Evolutionary conservation across 495 filamentous ascomycete genomes (phyloP).

Genomic region (Tuber umbilicatum): DNA sequence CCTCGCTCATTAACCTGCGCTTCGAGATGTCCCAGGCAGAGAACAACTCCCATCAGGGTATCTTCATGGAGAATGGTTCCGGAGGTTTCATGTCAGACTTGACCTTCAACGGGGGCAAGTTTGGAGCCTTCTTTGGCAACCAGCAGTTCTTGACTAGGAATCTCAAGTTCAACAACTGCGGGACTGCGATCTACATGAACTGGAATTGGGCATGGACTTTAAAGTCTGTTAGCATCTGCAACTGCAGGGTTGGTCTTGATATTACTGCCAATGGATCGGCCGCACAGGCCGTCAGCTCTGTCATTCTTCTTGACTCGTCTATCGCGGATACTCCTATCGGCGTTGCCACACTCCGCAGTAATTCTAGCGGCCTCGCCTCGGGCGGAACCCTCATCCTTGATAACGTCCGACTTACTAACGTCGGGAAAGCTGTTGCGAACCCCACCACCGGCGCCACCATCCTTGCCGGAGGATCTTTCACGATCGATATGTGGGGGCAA

Average conservation of each 20-base stretch:
- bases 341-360: constrained; percentile 52
- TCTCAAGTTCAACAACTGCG: constrained; percentile 78
- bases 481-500: constrained; percentile 66
- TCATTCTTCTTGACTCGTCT: constrained; percentile 71
- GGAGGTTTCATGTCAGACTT: constrained; percentile 86
- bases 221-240: constrained; percentile 73
- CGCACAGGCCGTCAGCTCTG: constrained; percentile 67
- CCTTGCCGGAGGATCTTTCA: constrained; percentile 59
- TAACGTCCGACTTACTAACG: constrained; percentile 67
- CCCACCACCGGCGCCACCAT: constrained; percentile 57
- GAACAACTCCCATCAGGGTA: constrained; percentile 74
- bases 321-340: constrained; percentile 68
- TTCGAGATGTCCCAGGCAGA: constrained; percentile 80
- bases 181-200: constrained; percentile 73
- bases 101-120: constrained; percentile 77
- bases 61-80: constrained; percentile 96
- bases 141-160: constrained; percentile 95
- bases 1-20: constrained; percentile 79
- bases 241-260: constrained; percentile 72
- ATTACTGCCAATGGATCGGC: constrained; percentile 60
- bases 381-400: constrained; percentile 77
- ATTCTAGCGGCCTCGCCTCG: constrained; percentile 46
- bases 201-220: constrained; percentile 93
- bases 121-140: constrained; percentile 80
- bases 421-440: constrained; percentile 50